These are phyloP conservation scores for Coemansia sp. DNA, from an alignment of 192 early-diverging fungal species.

Conservation along the genomic window DNA sequence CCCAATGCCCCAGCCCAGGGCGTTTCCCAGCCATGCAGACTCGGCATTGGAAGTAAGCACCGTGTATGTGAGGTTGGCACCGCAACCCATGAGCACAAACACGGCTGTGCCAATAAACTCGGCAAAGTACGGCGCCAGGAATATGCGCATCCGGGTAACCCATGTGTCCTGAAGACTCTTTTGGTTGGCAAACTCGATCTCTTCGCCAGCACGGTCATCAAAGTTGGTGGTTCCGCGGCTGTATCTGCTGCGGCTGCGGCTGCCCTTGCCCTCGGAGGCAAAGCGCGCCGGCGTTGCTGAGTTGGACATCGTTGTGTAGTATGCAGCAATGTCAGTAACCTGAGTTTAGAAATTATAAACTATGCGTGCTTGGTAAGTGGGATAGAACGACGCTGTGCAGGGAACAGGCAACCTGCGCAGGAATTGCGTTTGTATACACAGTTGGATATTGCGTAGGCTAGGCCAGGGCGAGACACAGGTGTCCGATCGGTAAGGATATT, in stretches of 20 bases:
- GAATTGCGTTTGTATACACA: too few species aligned
- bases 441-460: too few species aligned
- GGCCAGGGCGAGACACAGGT: too few species aligned
- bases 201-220: constrained; percentile 38
- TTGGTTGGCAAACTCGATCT: constrained; percentile 50
- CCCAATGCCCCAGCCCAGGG: constrained; percentile 54
- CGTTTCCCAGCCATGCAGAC: constrained; percentile 54
- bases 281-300: constrained; percentile 14
- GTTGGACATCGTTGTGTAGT: constrained; percentile 10
- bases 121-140: constrained; percentile 51
- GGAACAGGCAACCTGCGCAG: too few species aligned
- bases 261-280: constrained; percentile 11
- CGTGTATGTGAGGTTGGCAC: constrained; percentile 42
- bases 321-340: not conserved
- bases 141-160: constrained; percentile 44
- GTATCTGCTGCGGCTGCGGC: constrained; percentile 1
- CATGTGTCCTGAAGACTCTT: constrained; percentile 29
- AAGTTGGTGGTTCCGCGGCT: constrained; percentile 20
- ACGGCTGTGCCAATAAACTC: constrained; percentile 53
- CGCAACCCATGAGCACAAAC: constrained; percentile 50
- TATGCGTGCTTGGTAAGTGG: too few species aligned
- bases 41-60: constrained; percentile 43
- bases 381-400: too few species aligned
- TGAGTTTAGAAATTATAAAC: too few species aligned
- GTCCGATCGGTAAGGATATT: too few species aligned